These are phyloP conservation scores for Cardamine resedifolia DNA, from an alignment of 345 rosid species.

Conservation along the genomic window DNA sequence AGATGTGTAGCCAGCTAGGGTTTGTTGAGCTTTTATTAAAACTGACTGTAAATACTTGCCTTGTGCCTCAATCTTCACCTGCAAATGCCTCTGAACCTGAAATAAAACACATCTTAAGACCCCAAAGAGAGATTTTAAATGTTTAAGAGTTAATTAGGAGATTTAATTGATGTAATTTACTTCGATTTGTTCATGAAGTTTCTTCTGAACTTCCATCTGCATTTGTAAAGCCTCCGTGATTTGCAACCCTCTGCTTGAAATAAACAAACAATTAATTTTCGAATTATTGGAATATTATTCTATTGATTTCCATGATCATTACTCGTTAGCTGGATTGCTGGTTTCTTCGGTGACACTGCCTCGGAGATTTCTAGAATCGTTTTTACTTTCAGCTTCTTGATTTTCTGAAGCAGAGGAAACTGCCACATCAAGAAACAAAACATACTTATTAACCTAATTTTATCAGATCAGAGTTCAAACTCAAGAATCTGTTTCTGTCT, in stretches of 20 bases:
- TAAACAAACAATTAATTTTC: conserved; percentile 20
- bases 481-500: conserved; percentile 5
- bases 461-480: conserved; percentile 19
- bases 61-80: conserved; percentile 95
- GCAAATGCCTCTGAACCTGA: conserved; percentile 94
- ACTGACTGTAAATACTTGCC: conserved; percentile 91
- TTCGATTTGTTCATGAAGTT: conserved; percentile 94
- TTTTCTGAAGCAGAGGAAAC: conserved; percentile 33
- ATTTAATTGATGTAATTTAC: conserved; percentile 41
- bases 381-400: conserved; percentile 32
- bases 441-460: background rate
- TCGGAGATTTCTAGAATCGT: conserved; percentile 18
- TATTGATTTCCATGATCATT: conserved; percentile 38
- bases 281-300: background rate
- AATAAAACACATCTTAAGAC: background rate
- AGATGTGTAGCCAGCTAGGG: conserved; percentile 67
- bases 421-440: conserved; percentile 21
- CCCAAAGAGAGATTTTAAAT: background rate
- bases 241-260: conserved; percentile 57
- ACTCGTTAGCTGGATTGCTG: conserved; percentile 54
- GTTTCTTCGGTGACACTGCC: conserved; percentile 40
- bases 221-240: conserved; percentile 78
- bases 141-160: background rate
- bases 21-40: conserved; percentile 84
- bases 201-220: conserved; percentile 93